Evolutionary conservation across 257 asterid genomes (phyloP), one percentile per base, ranked within the genome.

Genomic region (Rauvolfia tetraphylla): DNA sequence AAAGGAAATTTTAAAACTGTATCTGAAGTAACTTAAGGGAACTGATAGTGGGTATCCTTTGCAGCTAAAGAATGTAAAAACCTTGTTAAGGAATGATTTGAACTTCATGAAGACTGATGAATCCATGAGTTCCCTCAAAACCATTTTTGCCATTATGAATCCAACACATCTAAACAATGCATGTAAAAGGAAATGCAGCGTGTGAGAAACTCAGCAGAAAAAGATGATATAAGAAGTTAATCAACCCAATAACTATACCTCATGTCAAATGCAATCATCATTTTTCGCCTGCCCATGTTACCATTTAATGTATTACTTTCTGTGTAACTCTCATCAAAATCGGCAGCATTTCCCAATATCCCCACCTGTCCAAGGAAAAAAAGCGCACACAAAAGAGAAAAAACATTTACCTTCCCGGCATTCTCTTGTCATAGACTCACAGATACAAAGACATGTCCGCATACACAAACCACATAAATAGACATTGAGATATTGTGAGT

Each of bases 191-290:
- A 76, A 70, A 69, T 10, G 49, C 58, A 70, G 59, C 8, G 72
- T 17, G 69, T 75, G 49, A 73, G 73, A 31, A 38, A 42, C 15
- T 5, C 23, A 9, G 38, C 67, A 29, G 42, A 62, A 18, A 2
- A 13, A 18, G 27, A 39, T 36, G 39, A 68, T 15, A 31, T 11
- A 46, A 49, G 18, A 68, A 29, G 62, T n/a, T 36, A 53, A 3
- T 33, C 23, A 14, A 53, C 18, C 42, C 51, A 70, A 10, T 15
- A 72, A 42, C 54, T 44, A 36, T 82, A 92, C 98, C 98, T 94
- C 97, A 94, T 89, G 81, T 94, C 98, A 87, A 94, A 94, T 69
- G 95, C 97, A 78, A 92, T 94, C 97, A 94, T 94, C 97, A 92
- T 88, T 78, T 86, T 86, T 80, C 95, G 85, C 82, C 97, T 88